A percentile compares a stretch with the other conserved stretches of the same genome.
These are phyloP conservation scores for Anthoceros angustus DNA, from an alignment of 225 moss, liverwort and hornwort genomes.

Conservation along the genomic window DNA sequence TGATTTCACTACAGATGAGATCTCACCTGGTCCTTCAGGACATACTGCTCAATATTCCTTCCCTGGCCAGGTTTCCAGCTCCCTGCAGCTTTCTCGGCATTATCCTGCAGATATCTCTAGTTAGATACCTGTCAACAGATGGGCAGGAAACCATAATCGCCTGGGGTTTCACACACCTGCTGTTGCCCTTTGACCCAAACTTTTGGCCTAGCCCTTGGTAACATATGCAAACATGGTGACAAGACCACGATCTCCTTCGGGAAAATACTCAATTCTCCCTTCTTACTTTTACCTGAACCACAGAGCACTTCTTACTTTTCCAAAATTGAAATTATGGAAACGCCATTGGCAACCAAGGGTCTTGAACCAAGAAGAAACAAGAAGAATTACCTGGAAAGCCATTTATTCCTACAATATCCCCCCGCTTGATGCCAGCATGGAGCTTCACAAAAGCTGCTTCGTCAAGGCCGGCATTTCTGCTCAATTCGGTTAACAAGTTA, in stretches of 20 bases:
- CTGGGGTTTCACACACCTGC: not conserved
- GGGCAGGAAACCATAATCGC: no score
- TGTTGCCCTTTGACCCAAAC: constrained; percentile 43
- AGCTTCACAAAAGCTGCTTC: constrained; percentile 45
- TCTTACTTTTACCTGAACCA: constrained; percentile 51
- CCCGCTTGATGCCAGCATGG: constrained; percentile 69
- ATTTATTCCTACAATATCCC: constrained; percentile 65
- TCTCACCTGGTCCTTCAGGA: constrained; percentile 63
- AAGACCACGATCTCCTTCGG: constrained; percentile 62
- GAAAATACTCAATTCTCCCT: constrained; percentile 75
- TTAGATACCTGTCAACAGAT: not conserved
- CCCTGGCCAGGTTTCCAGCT: constrained; percentile 65
- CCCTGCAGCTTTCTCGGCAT: constrained; percentile 44
- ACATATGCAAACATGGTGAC: constrained; percentile 85
- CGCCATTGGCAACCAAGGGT: not conserved
- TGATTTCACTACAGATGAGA: not conserved
- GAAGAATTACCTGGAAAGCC: constrained; percentile 55
- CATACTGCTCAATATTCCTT: constrained; percentile 53
- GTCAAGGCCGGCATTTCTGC: constrained; percentile 20
- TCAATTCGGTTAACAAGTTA: no score
- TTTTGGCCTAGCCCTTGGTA: constrained; percentile 44
- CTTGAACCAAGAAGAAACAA: no score
- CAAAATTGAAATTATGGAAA: not conserved
- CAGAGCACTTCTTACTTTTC: not conserved
- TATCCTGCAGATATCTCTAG: not conserved